phyloP scores from a whole-genome alignment of 306 rosid genomes.

The Cucurbita argyrosperma region DNA sequence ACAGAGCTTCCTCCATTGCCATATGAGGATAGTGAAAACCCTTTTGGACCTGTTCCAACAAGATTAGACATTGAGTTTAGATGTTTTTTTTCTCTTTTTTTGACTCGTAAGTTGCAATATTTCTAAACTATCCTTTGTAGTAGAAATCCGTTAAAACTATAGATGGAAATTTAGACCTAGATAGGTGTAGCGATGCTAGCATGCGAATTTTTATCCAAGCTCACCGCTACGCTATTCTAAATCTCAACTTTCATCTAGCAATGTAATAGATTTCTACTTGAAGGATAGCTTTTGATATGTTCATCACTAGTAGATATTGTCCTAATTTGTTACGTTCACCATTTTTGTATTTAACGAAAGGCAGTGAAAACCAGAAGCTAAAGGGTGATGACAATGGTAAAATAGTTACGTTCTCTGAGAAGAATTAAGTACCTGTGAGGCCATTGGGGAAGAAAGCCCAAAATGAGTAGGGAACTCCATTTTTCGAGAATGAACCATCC shows the following conservation, averaged over 20 bases:
- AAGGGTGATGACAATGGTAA: too few relatives aligned
- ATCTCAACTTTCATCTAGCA: too few relatives aligned
- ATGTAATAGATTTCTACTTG: too few relatives aligned
- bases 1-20: conserved; percentile 65
- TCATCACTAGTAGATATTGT: too few relatives aligned
- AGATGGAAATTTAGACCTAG: not conserved
- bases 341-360: too few relatives aligned
- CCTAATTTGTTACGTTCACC: too few relatives aligned
- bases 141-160: not conserved
- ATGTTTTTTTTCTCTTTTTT: too few relatives aligned
- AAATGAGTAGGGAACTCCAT: conserved; percentile 48
- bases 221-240: not conserved
- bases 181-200: not conserved
- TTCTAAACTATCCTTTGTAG: too few relatives aligned
- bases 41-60: conserved; percentile 64
- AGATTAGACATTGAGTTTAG: not conserved
- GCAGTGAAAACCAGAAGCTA: too few relatives aligned
- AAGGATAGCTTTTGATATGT: not conserved
- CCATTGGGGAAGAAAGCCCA: conserved; percentile 92
- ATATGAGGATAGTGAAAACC: conserved; percentile 69
- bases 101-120: not conserved
- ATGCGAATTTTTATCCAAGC: not conserved
- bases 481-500: conserved; percentile 68
- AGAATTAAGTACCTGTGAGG: conserved; percentile 35
- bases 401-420: not conserved